Conservation (phyloP, 176 grass and related monocot genomes). For the Lolium multiflorum region DNA sequence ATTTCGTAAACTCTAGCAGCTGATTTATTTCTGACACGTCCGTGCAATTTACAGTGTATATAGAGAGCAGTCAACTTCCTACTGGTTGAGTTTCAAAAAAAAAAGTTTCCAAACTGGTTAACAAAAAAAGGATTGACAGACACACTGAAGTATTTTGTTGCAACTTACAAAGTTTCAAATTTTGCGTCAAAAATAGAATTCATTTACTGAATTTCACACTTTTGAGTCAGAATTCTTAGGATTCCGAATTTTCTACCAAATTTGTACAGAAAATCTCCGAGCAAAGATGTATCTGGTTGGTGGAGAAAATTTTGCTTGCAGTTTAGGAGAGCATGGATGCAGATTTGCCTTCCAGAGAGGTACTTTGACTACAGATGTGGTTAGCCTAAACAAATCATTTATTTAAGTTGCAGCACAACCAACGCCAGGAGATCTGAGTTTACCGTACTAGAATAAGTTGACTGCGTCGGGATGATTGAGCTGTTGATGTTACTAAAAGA, state of each 20-base stretch:
- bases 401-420: neutral
- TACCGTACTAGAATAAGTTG: neutral
- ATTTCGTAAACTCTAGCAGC: neutral
- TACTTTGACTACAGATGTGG: slow-evolving; percentile 10
- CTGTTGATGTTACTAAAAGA: neutral
- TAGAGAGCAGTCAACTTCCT: too few relatives aligned
- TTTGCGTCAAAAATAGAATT: neutral
- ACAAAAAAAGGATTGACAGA: too few relatives aligned
- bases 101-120: too few relatives aligned
- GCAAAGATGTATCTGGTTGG: slow-evolving; percentile 29
- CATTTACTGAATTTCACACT: slow-evolving; percentile 23
- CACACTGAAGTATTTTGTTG: slow-evolving; percentile 45
- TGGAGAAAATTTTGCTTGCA: slow-evolving; percentile 69
- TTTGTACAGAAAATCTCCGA: slow-evolving; percentile 50
- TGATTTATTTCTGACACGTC: neutral
- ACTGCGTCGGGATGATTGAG: neutral
- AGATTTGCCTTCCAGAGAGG: slow-evolving; percentile 49
- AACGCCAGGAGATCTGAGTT: neutral
- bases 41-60: neutral
- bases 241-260: slow-evolving; percentile 47
- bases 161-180: slow-evolving; percentile 31
- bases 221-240: slow-evolving; percentile 34
- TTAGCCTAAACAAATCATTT: neutral
- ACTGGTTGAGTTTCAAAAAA: too few relatives aligned
- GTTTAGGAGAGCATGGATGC: slow-evolving; percentile 71